Base-by-base conservation (phyloP, 2,329 filamentous ascomycete species). In the Cadophora sp. region DNA sequence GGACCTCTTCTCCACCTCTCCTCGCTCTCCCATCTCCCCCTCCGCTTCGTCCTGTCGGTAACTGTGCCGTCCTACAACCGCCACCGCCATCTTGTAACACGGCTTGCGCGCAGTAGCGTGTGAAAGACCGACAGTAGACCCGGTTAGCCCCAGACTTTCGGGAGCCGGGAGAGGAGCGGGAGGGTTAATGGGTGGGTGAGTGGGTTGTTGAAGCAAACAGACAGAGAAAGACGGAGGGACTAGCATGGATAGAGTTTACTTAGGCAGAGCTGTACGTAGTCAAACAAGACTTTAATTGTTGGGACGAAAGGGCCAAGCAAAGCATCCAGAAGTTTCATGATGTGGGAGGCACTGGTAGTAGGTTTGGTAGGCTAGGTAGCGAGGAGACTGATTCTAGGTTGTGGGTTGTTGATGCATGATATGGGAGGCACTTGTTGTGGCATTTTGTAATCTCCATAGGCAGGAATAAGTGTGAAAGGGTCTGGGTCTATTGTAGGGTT, bases 61-160 rank as follows among this genome's bases (percentile, higher is more conserved):
- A 30, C 27, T 30, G 27, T 4, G 3, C 27, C 27, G 3, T 30
- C 27, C 27, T 30, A 6, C 6, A 4, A 6, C 27, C 6, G 27
- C 6, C 27, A 30, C 27, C 27, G 27, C 11, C 36, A 8, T n/a
- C 9, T 16, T 45, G 43, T 56, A 56, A 39, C 53, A 56, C 53
- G 53, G 53, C 53, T 56, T 41, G 30, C 7, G 20, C 53, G 53
- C 53, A 56, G 53, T 36, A 56, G 53, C 53, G 53, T 56, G 53
- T 41, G 30, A 56, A 56, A 18, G 53, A 30, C 53, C 53, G 53
- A 39, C 53, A 56, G 53, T 56, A 56, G n/a, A 22, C 11, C 33
- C 27, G 30, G 41, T 56, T 36, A 56, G 30, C 53, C 53, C 30
- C 30, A 56, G 50, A 33, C 9, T 56, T 39, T 56, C 33, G 53